phyloP scores from a whole-genome alignment of 768 basidiomycete species.

The Mycena venus region DNA sequence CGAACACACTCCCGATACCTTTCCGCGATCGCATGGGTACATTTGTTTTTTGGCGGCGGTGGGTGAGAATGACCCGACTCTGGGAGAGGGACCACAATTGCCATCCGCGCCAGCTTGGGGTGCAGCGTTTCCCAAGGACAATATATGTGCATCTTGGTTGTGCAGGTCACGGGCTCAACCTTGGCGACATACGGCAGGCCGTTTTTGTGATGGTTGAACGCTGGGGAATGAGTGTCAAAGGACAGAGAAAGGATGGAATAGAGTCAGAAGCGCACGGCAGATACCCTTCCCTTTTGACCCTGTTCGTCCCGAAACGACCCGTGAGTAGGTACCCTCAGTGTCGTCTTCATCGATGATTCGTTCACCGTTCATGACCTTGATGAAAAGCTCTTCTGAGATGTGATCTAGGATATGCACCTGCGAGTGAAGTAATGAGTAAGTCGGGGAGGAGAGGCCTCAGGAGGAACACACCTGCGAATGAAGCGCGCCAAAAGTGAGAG shows the following conservation, averaged over 20 bases:
- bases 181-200: constrained; percentile 4
- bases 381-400: constrained; percentile 17
- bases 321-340: constrained; percentile 4
- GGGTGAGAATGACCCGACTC: constrained; percentile 15
- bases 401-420: too few species aligned
- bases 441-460: too few species aligned
- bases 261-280: not conserved
- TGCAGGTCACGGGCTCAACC: constrained; percentile 10
- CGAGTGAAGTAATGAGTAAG: too few species aligned
- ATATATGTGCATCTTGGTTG: constrained; percentile 12
- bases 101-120: constrained; percentile 14
- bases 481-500: too few species aligned
- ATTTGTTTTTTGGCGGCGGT: not conserved
- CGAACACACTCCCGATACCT: constrained; percentile 21
- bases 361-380: constrained; percentile 15
- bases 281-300: not conserved
- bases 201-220: constrained; percentile 20
- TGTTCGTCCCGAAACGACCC: constrained; percentile 21
- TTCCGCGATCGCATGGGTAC: constrained; percentile 6
- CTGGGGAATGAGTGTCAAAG: not conserved
- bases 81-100: not conserved
- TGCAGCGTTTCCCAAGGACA: not conserved
- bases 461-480: too few species aligned
- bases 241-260: not conserved
- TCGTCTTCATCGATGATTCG: constrained; percentile 17